Conservation (phyloP, 768 basidiomycete genomes). For the Lentinus tigrinus region DNA sequence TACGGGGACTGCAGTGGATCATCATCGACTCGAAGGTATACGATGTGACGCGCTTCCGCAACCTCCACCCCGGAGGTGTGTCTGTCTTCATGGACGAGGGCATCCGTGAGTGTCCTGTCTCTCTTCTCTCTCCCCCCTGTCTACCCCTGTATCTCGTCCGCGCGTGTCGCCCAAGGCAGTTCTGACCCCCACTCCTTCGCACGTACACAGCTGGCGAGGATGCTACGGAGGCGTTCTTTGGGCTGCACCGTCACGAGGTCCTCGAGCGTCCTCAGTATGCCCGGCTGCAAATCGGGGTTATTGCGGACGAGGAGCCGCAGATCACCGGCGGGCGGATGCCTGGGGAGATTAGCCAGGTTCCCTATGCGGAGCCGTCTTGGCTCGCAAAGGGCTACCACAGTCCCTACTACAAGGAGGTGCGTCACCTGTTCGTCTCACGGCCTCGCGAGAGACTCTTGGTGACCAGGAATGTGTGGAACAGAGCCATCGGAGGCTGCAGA, state of each 20-base stretch:
- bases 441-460: slow-evolving; percentile 39
- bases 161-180: neutral
- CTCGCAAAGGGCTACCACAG: slow-evolving; percentile 62
- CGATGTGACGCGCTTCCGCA: slow-evolving; percentile 72
- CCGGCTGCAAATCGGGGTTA: slow-evolving; percentile 66
- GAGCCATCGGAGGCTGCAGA: slow-evolving; percentile 65
- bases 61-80: slow-evolving; percentile 76
- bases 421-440: slow-evolving; percentile 39
- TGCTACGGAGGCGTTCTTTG: slow-evolving; percentile 82
- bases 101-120: slow-evolving; percentile 56
- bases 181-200: neutral
- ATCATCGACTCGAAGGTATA: slow-evolving; percentile 78
- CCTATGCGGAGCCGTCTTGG: slow-evolving; percentile 88
- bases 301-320: slow-evolving; percentile 58
- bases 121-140: neutral
- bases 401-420: slow-evolving; percentile 81
- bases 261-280: slow-evolving; percentile 70
- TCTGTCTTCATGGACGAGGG: slow-evolving; percentile 67
- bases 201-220: slow-evolving; percentile 61
- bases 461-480: slow-evolving; percentile 22
- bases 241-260: slow-evolving; percentile 82
- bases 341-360: slow-evolving; percentile 69
- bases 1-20: slow-evolving; percentile 52
- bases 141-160: neutral
- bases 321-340: slow-evolving; percentile 53